Conservation (phyloP, 768 basidiomycete species). For the Rhodocollybia butyracea region DNA sequence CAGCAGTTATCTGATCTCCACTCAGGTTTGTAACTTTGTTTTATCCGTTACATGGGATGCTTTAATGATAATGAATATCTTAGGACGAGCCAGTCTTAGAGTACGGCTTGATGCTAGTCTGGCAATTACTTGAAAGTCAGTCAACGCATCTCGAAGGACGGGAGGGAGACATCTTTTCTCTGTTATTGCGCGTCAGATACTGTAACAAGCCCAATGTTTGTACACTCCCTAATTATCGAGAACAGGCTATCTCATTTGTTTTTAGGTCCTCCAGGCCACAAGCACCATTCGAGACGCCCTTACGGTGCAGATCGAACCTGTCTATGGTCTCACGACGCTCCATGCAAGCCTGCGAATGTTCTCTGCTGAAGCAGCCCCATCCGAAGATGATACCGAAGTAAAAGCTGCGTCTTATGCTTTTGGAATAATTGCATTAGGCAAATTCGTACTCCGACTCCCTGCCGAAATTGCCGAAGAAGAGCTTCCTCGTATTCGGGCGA, state of each 20-base stretch:
- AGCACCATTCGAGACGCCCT: constrained; percentile 77
- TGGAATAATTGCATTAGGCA: constrained; percentile 79
- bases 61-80: constrained; percentile 7
- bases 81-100: constrained; percentile 67
- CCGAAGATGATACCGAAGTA: constrained; percentile 41
- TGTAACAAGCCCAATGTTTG: constrained; percentile 69
- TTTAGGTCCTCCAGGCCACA: constrained; percentile 78
- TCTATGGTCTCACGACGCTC: constrained; percentile 82
- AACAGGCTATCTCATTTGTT: neutral
- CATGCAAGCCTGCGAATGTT: constrained; percentile 71
- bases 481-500: constrained; percentile 68
- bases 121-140: constrained; percentile 82
- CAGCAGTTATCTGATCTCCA: constrained; percentile 56
- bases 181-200: constrained; percentile 69
- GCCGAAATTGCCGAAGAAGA: constrained; percentile 86
- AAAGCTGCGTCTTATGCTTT: constrained; percentile 75
- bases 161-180: constrained; percentile 73
- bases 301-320: constrained; percentile 70
- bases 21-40: constrained; percentile 45
- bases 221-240: constrained; percentile 7
- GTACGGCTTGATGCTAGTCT: constrained; percentile 77
- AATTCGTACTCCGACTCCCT: constrained; percentile 78
- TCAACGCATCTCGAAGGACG: constrained; percentile 70
- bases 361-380: constrained; percentile 45
- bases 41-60: constrained; percentile 9